Evolutionary conservation across 2,329 filamentous ascomycete genomes (phyloP).

Genomic region (Colletotrichum tabaci): DNA sequence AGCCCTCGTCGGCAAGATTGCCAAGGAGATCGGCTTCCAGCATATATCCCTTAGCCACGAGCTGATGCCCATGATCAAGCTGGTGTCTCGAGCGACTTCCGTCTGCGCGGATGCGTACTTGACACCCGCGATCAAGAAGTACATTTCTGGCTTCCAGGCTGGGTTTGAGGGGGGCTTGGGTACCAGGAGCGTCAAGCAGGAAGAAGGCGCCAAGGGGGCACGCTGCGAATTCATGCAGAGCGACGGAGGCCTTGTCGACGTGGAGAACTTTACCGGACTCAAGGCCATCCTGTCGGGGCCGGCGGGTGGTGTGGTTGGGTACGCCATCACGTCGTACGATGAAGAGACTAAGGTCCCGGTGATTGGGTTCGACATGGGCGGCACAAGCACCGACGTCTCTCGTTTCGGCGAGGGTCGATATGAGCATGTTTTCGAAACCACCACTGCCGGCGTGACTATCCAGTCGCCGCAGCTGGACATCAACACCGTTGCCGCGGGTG

Average conservation of each 20-base stretch:
- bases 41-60: constrained; percentile 87
- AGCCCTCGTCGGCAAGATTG: constrained; percentile 81
- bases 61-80: constrained; percentile 88
- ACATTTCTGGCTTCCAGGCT: constrained; percentile 80
- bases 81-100: constrained; percentile 81
- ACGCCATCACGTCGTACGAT: constrained; percentile 92
- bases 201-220: constrained; percentile 76
- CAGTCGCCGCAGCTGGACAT: constrained; percentile 94
- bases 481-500: constrained; percentile 94
- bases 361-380: constrained; percentile 97
- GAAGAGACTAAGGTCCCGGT: constrained; percentile 85
- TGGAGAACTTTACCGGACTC: constrained; percentile 86
- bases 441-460: constrained; percentile 93
- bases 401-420: constrained; percentile 88
- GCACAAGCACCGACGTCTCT: constrained; percentile 92
- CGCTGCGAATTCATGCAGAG: constrained; percentile 97
- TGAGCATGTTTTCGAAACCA: constrained; percentile 95
- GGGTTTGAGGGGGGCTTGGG: constrained; percentile 88
- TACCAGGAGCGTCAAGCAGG: constrained; percentile 78
- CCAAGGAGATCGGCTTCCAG: constrained; percentile 83
- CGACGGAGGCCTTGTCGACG: constrained; percentile 81
- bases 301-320: constrained; percentile 93
- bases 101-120: constrained; percentile 86
- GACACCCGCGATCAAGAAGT: constrained; percentile 84
- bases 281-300: constrained; percentile 90